Base-by-base conservation (phyloP, 2,329 filamentous ascomycete genomes). In the Cercospora citrullina region DNA sequence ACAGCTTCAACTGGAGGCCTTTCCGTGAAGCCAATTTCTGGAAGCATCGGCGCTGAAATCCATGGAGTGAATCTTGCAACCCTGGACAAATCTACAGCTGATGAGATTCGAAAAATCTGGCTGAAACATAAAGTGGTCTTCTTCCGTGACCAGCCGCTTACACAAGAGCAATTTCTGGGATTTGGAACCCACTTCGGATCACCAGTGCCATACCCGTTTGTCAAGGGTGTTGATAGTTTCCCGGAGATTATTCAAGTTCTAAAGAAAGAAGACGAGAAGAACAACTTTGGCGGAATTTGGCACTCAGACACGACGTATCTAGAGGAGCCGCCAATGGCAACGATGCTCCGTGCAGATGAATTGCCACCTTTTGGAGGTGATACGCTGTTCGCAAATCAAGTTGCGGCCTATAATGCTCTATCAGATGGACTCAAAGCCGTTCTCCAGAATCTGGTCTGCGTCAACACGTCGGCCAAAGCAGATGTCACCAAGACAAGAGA, bases 341-440 rank as follows among this genome's bases (percentile, higher is more conserved):
- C 72, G 9, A 67, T 74, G 21, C 65, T 74, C 4, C 62, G 71
- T 9, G 72, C 70, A 2, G 33, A 63, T 33, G 69, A 74, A 33
- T 16, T 73, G 4, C 72, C 72, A 1, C 64, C 70, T 0, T 66
- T 64, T 0, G 93, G 93, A 33, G 93, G 93, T 58, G 93, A 97
- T 77, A 97, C 93, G 0, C 81, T 96, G 2, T 97, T 96, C 74
- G 87, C 85, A 48, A 90, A 95, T 76, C 87, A 90, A 71, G 92
- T 84, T 0, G 90, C 91, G 78, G 93, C 93, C 0, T 97, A 96
- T 77, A 87, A 88, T 68, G 86, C 93, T 6, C 85, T 97, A 2
- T 93, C 90, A 63, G 91, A 96, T 71, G 92, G 92, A 0, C 81
- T 96, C 61, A 86, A 88, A 75, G 92, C 91, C 0, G 87, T 90